Percentiles rank a stretch among this genome's conserved stretches.
Conservation (phyloP, 208 protist genomes). For the Crithidia fasciculata region DNA sequence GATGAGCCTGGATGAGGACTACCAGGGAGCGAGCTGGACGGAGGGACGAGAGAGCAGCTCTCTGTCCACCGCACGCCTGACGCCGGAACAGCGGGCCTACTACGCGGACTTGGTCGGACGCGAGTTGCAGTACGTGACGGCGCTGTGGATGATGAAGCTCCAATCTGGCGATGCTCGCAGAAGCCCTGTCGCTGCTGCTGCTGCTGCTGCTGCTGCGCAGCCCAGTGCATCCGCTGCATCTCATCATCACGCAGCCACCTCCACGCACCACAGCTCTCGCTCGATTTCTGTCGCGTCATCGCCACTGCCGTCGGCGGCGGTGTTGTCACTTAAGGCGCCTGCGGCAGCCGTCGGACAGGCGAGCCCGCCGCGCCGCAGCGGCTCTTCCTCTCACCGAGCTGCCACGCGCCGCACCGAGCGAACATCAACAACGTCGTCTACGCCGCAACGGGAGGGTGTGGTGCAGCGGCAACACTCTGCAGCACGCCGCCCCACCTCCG, state of each 20-base stretch:
- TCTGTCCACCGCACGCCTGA: constrained; percentile 7
- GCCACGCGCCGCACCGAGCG: not conserved
- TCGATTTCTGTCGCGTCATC: not conserved
- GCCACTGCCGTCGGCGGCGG: too few species aligned
- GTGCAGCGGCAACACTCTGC: too few species aligned
- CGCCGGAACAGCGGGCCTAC: constrained; percentile 25
- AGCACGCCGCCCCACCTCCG: too few species aligned
- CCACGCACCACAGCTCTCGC: not conserved
- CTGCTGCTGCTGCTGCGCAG: too few species aligned
- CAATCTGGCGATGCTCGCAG: not conserved
- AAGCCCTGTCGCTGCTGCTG: too few species aligned
- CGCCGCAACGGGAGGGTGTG: not conserved
- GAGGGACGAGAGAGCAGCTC: not conserved
- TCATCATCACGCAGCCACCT: not conserved
- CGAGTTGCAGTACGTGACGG: constrained; percentile 36
- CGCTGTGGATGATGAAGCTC: constrained; percentile 34
- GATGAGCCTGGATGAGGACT: constrained; percentile 39
- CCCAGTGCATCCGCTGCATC: not conserved
- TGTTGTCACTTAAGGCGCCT: not conserved
- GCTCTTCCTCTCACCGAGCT: not conserved
- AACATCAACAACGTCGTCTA: not conserved
- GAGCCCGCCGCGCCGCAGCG: not conserved
- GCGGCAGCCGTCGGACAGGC: not conserved
- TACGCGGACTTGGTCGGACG: constrained; percentile 30
- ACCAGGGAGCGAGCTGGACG: constrained; percentile 9